Evolutionary conservation across 2,329 filamentous ascomycete species (phyloP).

Genomic region (Fusarium subglutinans): DNA sequence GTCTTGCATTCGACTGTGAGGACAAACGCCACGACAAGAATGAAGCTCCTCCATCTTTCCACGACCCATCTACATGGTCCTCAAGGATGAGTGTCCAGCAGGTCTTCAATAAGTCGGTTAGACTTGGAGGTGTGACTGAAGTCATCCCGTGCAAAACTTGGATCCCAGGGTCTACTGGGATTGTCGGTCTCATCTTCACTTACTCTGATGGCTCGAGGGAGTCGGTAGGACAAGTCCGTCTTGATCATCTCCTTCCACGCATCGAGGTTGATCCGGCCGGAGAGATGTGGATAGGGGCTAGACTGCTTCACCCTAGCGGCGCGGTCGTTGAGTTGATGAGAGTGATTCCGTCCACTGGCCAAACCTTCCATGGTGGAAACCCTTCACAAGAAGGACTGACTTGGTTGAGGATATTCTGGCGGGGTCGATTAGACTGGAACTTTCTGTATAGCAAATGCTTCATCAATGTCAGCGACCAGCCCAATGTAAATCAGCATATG

Average conservation of each 20-base stretch:
- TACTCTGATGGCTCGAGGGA: conserved; percentile 15
- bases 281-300: conserved; percentile 10
- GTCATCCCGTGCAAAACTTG: neutral
- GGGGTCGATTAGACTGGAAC: neutral
- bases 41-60: neutral
- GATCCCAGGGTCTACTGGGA: conserved; percentile 1
- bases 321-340: neutral
- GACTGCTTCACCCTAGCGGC: neutral
- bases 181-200: conserved; percentile 8
- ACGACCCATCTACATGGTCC: neutral
- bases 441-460: neutral
- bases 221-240: conserved; percentile 9
- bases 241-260: conserved; percentile 3
- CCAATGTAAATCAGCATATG: neutral
- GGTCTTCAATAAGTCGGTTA: neutral
- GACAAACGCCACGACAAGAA: neutral
- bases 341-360: neutral
- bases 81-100: neutral
- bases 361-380: neutral
- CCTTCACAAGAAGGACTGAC: neutral
- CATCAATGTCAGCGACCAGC: neutral
- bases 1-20: conserved; percentile 5
- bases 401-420: neutral
- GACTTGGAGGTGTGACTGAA: neutral
- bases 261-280: neutral